Percentiles rank a stretch among this genome's conserved stretches.
Conservation (phyloP, 306 rosid species). For the Cercis canadensis region DNA sequence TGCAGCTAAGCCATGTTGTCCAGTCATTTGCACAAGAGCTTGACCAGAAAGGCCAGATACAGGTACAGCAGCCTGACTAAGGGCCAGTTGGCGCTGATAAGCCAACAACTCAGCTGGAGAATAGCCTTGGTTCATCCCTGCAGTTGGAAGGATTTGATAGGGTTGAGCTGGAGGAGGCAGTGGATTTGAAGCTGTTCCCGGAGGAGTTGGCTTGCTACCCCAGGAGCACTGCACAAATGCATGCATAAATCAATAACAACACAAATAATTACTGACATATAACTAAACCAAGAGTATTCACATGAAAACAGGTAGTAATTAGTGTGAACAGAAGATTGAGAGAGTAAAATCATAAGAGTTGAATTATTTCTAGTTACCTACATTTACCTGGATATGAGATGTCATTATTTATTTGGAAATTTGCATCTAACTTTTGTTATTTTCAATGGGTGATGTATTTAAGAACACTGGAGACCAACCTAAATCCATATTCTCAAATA, state of each 20-base stretch:
- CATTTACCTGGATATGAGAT: neutral
- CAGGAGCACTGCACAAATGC: constrained; percentile 58
- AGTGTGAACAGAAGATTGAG: neutral
- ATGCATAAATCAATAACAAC: constrained; percentile 17
- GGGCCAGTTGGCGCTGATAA: constrained; percentile 78
- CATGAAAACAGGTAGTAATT: neutral
- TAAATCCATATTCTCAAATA: neutral
- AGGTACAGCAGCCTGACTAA: constrained; percentile 70
- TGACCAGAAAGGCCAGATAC: constrained; percentile 70
- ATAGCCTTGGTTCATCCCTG: constrained; percentile 72
- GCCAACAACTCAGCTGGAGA: constrained; percentile 77
- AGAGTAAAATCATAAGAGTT: neutral
- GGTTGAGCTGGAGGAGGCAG: constrained; percentile 67
- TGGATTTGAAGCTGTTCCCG: constrained; percentile 61
- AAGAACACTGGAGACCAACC: neutral
- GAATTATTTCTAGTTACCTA: neutral
- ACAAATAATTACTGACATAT: neutral
- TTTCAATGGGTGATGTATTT: neutral
- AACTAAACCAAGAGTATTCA: neutral
- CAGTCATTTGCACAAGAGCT: constrained; percentile 65
- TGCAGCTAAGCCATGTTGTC: constrained; percentile 63
- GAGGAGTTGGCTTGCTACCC: constrained; percentile 76
- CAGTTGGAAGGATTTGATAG: constrained; percentile 67
- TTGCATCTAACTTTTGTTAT: neutral
- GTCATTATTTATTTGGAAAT: neutral